Evolutionary conservation across 345 rosid genomes (phyloP).

Genomic region (Euphorbia lathyris): DNA sequence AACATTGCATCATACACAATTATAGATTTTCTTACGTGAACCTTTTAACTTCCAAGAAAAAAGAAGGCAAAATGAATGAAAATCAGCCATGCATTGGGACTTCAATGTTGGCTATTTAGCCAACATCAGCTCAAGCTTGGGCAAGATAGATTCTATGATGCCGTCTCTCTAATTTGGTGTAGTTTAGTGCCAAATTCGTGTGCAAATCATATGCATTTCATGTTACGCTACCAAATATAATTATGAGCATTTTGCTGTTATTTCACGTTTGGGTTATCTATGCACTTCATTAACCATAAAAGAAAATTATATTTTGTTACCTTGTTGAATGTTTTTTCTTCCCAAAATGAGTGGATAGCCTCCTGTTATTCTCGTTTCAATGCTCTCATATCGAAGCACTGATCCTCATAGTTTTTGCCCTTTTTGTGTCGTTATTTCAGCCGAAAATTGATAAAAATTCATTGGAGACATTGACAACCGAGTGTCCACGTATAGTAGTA

Average conservation of each 20-base stretch:
- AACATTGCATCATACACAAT: not conserved
- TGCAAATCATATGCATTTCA: not conserved
- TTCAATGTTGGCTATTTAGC: not conserved
- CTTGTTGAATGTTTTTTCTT: not conserved
- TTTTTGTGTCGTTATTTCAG: constrained; percentile 30
- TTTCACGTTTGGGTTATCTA: not conserved
- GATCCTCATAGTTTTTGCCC: too few relatives aligned
- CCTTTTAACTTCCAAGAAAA: not conserved
- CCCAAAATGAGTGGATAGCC: not conserved
- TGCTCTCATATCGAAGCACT: not conserved
- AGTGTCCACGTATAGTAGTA: constrained; percentile 73
- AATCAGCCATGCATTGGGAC: not conserved
- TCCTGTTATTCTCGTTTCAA: not conserved
- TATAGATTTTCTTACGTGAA: not conserved
- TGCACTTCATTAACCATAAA: not conserved
- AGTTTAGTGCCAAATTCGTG: not conserved
- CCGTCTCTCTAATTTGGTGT: not conserved
- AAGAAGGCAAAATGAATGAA: not conserved
- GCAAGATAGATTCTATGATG: not conserved
- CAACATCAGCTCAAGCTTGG: not conserved
- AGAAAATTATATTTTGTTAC: not conserved
- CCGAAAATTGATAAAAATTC: constrained; percentile 68
- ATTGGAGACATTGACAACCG: constrained; percentile 47
- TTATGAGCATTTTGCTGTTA: not conserved
- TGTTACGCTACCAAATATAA: not conserved